Evolutionary conservation across 306 rosid species (phyloP), one percentile per base, ranked within the genome.

Genomic region (Cicer yamashitae): DNA sequence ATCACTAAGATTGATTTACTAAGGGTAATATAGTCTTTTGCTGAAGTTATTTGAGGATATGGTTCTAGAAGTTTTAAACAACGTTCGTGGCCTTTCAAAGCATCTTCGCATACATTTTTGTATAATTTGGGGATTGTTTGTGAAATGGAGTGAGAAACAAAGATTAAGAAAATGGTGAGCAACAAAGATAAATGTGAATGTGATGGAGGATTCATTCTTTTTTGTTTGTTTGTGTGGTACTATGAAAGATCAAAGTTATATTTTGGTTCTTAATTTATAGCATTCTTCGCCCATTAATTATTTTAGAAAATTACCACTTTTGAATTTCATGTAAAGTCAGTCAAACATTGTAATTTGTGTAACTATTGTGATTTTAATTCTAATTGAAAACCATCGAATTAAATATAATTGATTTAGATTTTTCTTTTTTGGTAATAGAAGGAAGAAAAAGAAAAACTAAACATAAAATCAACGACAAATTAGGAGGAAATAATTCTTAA

Each of bases 201-300:
- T 15, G 18, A 30, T 62, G 13, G 47, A 62, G 20, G 67, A 37
- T n/a, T 62, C 47, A 62, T 62, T 58, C 7, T 25, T 58, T 48
- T 30, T 3, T 30, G 34, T 30, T 12, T 48, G 53, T 2, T 48
- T 5, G 17, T 30, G 4, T 30, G 11, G 52, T 12, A 5, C 6
- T 5, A 12, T 48, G 14, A 13, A 12, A 30, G 34, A 3, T 30
- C 34, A 30, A 30, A 48, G 15, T 48, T 48, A 12, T 0, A 2
- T 3, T 48, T 1, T 13, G 53, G 17, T 48, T 48, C 17, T 48
- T 48, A 13, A 48, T 48, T 48, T 48, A 48, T 48, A 30, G 34
- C 4, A 30, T 30, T 30, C 34, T 30, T 30, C 4, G 4, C 34
- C 34, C 34, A 30, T 30, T 30, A 30, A 30, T 30, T 30, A 30